Conservation (phyloP, 495 filamentous ascomycete genomes). For the Aspergillus nanangensis region DNA sequence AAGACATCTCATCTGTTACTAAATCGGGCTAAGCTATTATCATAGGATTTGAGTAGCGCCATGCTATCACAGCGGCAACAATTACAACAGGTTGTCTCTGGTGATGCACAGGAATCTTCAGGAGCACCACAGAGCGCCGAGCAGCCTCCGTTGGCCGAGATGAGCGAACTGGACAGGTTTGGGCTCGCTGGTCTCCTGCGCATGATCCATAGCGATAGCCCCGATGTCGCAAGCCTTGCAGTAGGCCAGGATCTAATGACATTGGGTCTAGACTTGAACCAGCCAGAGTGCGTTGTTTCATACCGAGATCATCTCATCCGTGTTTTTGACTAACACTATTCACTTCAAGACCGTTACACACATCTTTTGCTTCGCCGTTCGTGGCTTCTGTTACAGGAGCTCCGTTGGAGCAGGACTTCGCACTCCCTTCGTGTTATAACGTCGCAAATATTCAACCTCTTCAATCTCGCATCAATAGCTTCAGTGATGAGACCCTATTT, state of each 20-base stretch:
- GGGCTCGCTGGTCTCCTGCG: slow-evolving; percentile 74
- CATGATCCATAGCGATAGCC: slow-evolving; percentile 73
- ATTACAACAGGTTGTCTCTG: slow-evolving; percentile 34
- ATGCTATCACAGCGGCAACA: slow-evolving; percentile 33
- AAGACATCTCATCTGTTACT: too few species aligned
- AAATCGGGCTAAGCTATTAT: not conserved
- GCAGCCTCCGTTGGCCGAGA: slow-evolving; percentile 61
- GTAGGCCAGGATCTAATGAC: slow-evolving; percentile 73
- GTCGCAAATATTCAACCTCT: slow-evolving; percentile 83
- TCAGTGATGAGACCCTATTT: slow-evolving; percentile 88
- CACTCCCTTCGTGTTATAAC: slow-evolving; percentile 76
- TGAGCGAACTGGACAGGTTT: slow-evolving; percentile 76
- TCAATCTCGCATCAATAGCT: slow-evolving; percentile 70
- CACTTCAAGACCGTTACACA: slow-evolving; percentile 52
- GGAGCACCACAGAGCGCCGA: slow-evolving; percentile 36
- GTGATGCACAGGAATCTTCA: slow-evolving; percentile 35
- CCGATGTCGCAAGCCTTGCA: slow-evolving; percentile 69
- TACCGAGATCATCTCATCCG: too few species aligned
- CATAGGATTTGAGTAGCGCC: slow-evolving; percentile 30
- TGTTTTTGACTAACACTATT: slow-evolving; percentile 18
- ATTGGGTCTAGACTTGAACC: slow-evolving; percentile 75
- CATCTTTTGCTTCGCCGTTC: slow-evolving; percentile 67
- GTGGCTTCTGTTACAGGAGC: slow-evolving; percentile 60
- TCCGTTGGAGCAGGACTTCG: slow-evolving; percentile 73
- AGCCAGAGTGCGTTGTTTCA: slow-evolving; percentile 61